Conservation (phyloP, 2,329 filamentous ascomycete genomes). For the Pyricularia pennisetigena region DNA sequence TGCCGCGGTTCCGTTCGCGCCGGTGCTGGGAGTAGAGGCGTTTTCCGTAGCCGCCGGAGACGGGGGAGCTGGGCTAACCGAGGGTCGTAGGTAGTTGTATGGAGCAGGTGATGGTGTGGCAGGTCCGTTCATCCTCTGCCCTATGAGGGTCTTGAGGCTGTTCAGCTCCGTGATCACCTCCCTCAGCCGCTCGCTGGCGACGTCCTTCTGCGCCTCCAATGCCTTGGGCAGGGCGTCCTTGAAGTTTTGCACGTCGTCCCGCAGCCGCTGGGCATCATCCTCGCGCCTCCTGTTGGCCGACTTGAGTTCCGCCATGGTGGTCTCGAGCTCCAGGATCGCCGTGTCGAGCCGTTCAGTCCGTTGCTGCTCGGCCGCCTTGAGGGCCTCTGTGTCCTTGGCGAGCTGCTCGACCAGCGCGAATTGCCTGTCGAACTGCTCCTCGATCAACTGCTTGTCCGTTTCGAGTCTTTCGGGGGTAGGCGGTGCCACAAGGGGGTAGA, state of each 20-base stretch:
- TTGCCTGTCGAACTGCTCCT: constrained; percentile 86
- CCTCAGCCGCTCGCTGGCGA: constrained; percentile 68
- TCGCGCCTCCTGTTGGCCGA: constrained; percentile 71
- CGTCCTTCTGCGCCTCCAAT: constrained; percentile 77
- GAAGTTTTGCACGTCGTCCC: constrained; percentile 74
- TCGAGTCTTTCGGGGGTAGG: constrained; percentile 90
- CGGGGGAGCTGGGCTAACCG: constrained; percentile 9
- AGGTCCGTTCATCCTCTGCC: constrained; percentile 45
- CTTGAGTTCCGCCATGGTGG: constrained; percentile 72
- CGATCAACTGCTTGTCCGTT: constrained; percentile 85
- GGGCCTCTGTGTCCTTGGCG: constrained; percentile 74
- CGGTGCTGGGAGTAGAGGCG: background rate
- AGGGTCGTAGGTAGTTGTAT: constrained; percentile 19
- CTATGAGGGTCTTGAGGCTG: constrained; percentile 82
- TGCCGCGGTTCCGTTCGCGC: background rate
- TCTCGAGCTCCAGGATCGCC: constrained; percentile 75
- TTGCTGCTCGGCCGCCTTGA: constrained; percentile 79
- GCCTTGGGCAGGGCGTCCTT: constrained; percentile 83
- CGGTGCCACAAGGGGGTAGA: constrained; percentile 82
- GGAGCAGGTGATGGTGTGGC: constrained; percentile 23
- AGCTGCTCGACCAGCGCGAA: constrained; percentile 90
- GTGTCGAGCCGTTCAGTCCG: constrained; percentile 76
- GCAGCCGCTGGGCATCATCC: constrained; percentile 76
- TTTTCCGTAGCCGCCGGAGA: constrained; percentile 7
- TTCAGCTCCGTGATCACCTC: constrained; percentile 83